Conservation (phyloP, 169 alveolate genomes). For the Eimeria falciformis region DNA sequence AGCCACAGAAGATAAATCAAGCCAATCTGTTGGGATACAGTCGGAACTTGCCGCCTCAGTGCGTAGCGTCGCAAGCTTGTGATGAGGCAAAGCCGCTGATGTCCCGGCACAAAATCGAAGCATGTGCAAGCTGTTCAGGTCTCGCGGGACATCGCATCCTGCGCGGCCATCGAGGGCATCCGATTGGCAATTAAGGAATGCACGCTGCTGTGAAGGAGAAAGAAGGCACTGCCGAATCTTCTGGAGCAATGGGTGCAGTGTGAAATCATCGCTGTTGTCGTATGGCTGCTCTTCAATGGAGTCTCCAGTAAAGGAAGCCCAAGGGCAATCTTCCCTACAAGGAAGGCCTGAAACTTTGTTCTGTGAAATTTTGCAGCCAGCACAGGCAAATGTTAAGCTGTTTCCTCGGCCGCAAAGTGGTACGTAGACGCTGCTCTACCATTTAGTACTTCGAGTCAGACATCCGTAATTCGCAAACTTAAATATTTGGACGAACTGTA, state of each 20-base stretch:
- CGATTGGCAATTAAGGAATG: slow-evolving; percentile 2
- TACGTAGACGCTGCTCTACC: too few species aligned
- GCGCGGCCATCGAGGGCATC: neutral
- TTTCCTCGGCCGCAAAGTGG: too few species aligned
- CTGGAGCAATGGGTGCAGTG: slow-evolving; percentile 61
- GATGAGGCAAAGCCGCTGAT: slow-evolving; percentile 67
- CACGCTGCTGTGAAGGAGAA: slow-evolving; percentile 39
- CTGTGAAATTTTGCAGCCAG: too few species aligned
- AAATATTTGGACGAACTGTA: too few species aligned
- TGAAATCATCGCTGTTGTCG: slow-evolving; percentile 70
- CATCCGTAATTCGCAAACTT: too few species aligned
- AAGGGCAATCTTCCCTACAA: neutral
- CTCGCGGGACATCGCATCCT: neutral
- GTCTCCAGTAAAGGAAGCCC: slow-evolving; percentile 42
- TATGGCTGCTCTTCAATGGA: slow-evolving; percentile 67
- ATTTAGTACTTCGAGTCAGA: too few species aligned
- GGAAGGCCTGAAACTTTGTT: too few species aligned
- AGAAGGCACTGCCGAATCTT: slow-evolving; percentile 63
- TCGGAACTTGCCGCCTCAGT: slow-evolving; percentile 61
- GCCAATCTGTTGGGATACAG: slow-evolving; percentile 67
- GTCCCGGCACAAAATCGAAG: slow-evolving; percentile 69
- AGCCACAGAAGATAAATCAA: slow-evolving; percentile 31
- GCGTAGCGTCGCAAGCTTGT: slow-evolving; percentile 61
- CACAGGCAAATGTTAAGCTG: too few species aligned
- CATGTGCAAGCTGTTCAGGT: slow-evolving; percentile 31